These are phyloP conservation scores for Pelagomonas calceolata DNA, from an alignment of 108 stramenopile genomes.

Conservation along the genomic window DNA sequence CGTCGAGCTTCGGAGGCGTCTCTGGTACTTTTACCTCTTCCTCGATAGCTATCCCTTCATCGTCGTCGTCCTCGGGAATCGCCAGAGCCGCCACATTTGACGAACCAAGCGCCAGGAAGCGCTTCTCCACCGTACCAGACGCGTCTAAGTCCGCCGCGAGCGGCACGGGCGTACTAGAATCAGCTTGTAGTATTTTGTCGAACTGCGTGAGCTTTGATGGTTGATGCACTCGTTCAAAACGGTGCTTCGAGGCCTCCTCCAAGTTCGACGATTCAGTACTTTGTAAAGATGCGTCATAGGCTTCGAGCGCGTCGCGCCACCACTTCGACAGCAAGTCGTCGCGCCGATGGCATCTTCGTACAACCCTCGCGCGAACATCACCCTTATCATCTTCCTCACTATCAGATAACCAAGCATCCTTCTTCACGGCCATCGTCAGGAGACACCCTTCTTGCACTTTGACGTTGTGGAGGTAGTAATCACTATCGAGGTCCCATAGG, in stretches of 20 bases:
- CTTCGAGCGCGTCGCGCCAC: not conserved
- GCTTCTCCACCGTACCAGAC: too few relatives aligned
- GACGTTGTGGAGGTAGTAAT: conserved; percentile 75
- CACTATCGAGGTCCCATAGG: conserved; percentile 75
- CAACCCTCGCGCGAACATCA: not conserved
- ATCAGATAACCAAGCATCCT: conserved; percentile 52
- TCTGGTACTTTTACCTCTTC: not conserved
- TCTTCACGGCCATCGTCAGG: conserved; percentile 54
- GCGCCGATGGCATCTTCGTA: not conserved
- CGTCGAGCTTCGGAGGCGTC: too few relatives aligned
- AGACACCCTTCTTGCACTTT: conserved; percentile 54
- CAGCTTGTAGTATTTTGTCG: conserved; percentile 47
- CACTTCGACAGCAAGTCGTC: conserved; percentile 2
- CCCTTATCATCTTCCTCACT: conserved; percentile 34
- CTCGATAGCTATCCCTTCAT: conserved; percentile 16
- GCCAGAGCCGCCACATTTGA: not conserved
- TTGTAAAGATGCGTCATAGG: not conserved
- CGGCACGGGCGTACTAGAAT: conserved; percentile 62
- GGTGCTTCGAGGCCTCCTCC: conserved; percentile 21
- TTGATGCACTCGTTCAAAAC: conserved; percentile 61
- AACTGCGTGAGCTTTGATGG: conserved; percentile 49
- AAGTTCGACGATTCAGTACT: conserved; percentile 30
- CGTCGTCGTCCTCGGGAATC: not conserved
- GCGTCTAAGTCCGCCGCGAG: conserved; percentile 49
- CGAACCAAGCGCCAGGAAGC: not conserved